A percentile compares a stretch with the other conserved stretches of the same genome.
phyloP scores from a whole-genome alignment of 2,329 filamentous ascomycete species.

The Scytalidium sp. region DNA sequence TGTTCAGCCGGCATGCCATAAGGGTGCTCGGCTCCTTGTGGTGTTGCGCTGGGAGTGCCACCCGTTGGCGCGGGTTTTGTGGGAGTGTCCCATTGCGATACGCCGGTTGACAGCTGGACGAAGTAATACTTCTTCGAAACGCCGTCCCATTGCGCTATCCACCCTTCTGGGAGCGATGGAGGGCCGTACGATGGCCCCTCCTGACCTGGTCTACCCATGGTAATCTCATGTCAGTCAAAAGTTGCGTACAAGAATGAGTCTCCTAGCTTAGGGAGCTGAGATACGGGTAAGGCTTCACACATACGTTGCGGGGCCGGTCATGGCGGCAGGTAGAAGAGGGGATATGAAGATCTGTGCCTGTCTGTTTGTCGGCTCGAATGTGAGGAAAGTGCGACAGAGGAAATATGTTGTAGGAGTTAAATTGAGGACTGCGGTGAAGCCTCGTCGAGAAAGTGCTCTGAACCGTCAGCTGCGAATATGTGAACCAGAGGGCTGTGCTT shows the following conservation, averaged over 20 bases:
- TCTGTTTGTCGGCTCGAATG: neutral
- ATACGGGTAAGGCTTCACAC: neutral
- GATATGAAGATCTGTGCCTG: neutral
- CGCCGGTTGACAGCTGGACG: constrained; percentile 69
- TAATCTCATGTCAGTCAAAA: constrained; percentile 8
- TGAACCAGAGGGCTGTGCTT: too few species aligned
- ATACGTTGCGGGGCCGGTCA: constrained; percentile 27
- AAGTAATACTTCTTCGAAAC: constrained; percentile 65
- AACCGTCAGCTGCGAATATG: too few species aligned
- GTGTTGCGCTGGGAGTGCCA: constrained; percentile 52
- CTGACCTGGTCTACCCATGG: constrained; percentile 24
- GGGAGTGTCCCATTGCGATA: constrained; percentile 72
- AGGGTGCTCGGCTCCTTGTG: constrained; percentile 52
- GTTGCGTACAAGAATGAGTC: neutral
- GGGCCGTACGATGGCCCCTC: constrained; percentile 38
- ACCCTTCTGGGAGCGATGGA: constrained; percentile 59
- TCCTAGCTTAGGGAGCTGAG: constrained; percentile 2
- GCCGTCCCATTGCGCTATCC: constrained; percentile 70
- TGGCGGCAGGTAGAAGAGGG: constrained; percentile 6
- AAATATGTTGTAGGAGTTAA: too few species aligned
- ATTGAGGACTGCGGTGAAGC: too few species aligned
- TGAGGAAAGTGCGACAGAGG: too few species aligned
- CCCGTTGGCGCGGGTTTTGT: constrained; percentile 61
- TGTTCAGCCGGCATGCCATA: constrained; percentile 50
- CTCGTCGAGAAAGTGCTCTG: too few species aligned